Evolutionary conservation across 2,329 filamentous ascomycete genomes (phyloP).

Genomic region (Fusarium haematococcum): DNA sequence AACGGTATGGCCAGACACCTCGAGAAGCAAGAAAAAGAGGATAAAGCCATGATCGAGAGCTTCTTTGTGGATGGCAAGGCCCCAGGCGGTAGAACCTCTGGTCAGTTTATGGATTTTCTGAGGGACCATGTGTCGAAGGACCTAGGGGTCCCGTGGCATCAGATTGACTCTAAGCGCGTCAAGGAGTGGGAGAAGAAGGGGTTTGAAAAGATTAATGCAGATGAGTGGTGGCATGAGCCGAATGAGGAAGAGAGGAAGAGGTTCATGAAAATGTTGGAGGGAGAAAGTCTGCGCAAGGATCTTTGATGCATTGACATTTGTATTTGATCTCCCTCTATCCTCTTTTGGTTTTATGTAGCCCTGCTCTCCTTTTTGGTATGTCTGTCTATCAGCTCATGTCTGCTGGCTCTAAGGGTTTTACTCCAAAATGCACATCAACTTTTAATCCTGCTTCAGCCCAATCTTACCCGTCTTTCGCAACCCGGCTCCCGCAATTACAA

Average conservation of each 20-base stretch:
- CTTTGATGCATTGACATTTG: background rate
- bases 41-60: background rate
- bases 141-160: constrained; percentile 22
- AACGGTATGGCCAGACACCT: constrained; percentile 11
- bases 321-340: background rate
- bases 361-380: background rate
- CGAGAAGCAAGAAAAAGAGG: background rate
- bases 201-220: constrained; percentile 11
- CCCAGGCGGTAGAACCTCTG: too few relatives aligned
- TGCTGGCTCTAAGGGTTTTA: background rate
- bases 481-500: constrained; percentile 53
- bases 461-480: constrained; percentile 58
- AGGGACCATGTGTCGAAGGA: constrained; percentile 36
- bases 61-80: constrained; percentile 21
- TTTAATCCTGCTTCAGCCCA: constrained; percentile 58
- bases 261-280: constrained; percentile 8
- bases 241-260: constrained; percentile 26
- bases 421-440: background rate
- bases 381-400: background rate
- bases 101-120: background rate
- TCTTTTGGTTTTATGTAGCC: too few relatives aligned
- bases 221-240: constrained; percentile 25
- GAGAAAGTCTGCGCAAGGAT: constrained; percentile 17
- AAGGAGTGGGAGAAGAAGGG: constrained; percentile 23
- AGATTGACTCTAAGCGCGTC: constrained; percentile 16